Evolutionary conservation across 1,139 yeast species (phyloP).

Genomic region (Taphrina wiesneri): DNA sequence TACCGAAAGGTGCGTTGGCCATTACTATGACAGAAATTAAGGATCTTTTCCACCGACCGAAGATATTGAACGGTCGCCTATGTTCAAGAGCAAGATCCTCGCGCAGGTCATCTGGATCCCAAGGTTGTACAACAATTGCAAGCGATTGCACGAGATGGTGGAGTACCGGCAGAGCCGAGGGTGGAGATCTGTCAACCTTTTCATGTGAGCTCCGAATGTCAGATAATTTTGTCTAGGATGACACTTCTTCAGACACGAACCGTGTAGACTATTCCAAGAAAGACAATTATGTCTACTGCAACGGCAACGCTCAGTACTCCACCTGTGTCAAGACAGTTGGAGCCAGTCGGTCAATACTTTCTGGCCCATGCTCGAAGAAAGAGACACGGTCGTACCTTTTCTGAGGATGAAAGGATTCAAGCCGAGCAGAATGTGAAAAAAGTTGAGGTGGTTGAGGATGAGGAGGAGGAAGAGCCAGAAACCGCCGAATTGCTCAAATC

Average conservation of each 20-base stretch:
- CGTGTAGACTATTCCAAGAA: not conserved
- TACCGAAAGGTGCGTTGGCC: not conserved
- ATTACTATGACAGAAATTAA: too few species aligned
- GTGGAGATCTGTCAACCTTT: not conserved
- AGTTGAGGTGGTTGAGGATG: slow-evolving; percentile 74
- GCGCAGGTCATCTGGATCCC: too few species aligned
- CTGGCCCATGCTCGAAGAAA: slow-evolving; percentile 97
- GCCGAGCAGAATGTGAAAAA: slow-evolving; percentile 82
- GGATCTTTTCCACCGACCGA: too few species aligned
- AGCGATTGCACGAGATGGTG: not conserved
- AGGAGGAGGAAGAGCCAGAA: slow-evolving; percentile 76
- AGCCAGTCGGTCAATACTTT: slow-evolving; percentile 95
- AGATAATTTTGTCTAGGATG: not conserved
- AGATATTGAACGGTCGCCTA: too few species aligned
- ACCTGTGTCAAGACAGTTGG: slow-evolving; percentile 50
- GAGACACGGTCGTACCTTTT: slow-evolving; percentile 96
- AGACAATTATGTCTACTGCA: slow-evolving; percentile 12
- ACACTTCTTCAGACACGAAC: not conserved
- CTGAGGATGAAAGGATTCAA: slow-evolving; percentile 91
- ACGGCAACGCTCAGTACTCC: slow-evolving; percentile 26
- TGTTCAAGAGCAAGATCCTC: too few species aligned
- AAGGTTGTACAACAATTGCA: too few species aligned
- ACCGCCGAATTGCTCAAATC: slow-evolving; percentile 69
- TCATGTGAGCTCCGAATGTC: not conserved
- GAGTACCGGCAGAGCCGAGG: not conserved